Evolutionary conservation across 306 rosid species (phyloP).

Genomic region (Vigna unguiculata): DNA sequence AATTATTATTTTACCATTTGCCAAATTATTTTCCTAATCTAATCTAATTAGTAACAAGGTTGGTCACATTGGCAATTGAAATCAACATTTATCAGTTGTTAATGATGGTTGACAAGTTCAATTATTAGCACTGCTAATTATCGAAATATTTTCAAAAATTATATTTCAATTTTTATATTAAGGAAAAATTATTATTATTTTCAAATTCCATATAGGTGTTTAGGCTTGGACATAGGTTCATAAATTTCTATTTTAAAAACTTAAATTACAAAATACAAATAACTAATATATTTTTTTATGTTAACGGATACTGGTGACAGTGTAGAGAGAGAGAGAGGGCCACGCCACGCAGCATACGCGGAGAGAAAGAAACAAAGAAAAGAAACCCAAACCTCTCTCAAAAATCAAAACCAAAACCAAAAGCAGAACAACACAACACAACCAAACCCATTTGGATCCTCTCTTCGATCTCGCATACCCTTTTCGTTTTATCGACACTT

Average conservation of each 20-base stretch:
- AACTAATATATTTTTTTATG: too few species aligned
- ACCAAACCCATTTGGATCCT: conserved; percentile 2
- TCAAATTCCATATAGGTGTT: too few species aligned
- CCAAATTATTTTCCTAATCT: neutral
- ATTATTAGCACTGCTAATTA: neutral
- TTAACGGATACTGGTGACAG: conserved; percentile 7
- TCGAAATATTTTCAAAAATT: neutral
- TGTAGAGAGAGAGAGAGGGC: conserved; percentile 14
- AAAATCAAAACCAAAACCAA: neutral
- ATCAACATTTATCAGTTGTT: conserved; percentile 4
- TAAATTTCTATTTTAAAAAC: neutral
- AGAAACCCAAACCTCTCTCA: neutral
- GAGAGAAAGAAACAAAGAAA: neutral
- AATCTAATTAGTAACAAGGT: neutral
- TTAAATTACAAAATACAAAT: too few species aligned
- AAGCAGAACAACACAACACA: neutral
- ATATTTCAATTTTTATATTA: neutral
- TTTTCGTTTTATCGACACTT: neutral
- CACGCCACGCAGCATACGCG: conserved; percentile 36
- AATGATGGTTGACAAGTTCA: conserved; percentile 10
- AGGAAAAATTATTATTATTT: neutral
- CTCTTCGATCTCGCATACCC: conserved; percentile 23
- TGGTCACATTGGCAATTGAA: neutral
- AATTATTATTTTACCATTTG: neutral
- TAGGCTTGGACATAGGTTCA: neutral